phyloP scores from a whole-genome alignment of 73 alveolate genomes.

The Paramecium pentaurelia region DNA sequence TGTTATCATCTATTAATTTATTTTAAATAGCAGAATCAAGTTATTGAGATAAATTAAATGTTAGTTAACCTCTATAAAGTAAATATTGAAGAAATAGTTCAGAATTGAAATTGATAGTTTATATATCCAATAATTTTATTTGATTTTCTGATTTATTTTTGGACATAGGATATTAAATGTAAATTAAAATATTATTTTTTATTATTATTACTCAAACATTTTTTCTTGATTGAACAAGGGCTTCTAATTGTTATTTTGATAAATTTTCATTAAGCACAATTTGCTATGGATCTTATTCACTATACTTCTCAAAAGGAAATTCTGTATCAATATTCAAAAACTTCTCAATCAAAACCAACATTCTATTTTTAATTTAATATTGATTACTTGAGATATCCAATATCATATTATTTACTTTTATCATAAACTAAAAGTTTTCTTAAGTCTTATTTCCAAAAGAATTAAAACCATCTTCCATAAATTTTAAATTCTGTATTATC shows the following conservation, averaged over 20 bases:
- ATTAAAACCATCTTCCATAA: slow-evolving; percentile 21
- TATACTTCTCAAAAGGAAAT: slow-evolving; percentile 1
- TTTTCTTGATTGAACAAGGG: not conserved
- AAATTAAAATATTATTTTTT: not conserved
- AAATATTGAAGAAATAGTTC: not conserved
- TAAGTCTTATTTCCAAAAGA: not conserved
- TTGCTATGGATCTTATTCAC: not conserved
- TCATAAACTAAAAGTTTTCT: not conserved
- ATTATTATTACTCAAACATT: not conserved
- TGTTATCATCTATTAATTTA: not conserved
- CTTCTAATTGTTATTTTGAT: not conserved
- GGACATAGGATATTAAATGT: too few species aligned
- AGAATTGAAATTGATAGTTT: not conserved
- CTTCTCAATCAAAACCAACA: not conserved
- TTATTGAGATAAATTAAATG: not conserved
- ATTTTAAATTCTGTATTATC: slow-evolving; percentile 13
- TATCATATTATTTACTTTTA: not conserved
- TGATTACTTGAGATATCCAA: not conserved
- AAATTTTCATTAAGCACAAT: not conserved
- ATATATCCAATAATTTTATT: not conserved
- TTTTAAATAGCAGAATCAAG: not conserved
- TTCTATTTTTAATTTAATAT: not conserved
- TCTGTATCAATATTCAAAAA: not conserved
- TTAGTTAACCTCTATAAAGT: not conserved
- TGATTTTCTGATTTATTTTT: too few species aligned